phyloP scores from a whole-genome alignment of 2,329 filamentous ascomycete species.

The Escovopsis weberi region DNA sequence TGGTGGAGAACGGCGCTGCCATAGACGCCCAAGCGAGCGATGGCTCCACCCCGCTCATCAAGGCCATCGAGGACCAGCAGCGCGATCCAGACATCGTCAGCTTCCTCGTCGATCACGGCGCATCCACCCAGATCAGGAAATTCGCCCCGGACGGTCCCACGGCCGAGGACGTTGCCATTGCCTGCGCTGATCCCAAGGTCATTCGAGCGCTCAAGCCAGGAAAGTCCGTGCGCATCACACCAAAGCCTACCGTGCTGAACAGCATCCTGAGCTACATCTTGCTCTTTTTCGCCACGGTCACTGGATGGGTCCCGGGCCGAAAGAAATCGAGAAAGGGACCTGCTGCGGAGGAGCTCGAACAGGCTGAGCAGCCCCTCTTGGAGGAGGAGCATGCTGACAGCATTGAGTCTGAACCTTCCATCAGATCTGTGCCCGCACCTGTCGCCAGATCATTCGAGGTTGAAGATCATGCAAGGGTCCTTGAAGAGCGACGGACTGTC shows the following conservation, averaged over 20 bases:
- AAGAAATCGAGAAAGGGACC: too few species aligned
- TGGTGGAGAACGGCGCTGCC: background rate
- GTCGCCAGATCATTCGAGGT: too few species aligned
- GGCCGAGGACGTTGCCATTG: background rate
- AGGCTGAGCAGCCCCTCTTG: too few species aligned
- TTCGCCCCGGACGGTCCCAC: background rate
- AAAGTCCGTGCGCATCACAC: background rate
- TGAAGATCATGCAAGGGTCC: too few species aligned
- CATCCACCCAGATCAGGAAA: background rate
- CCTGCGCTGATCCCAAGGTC: background rate
- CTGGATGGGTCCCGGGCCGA: too few species aligned
- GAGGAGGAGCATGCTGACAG: too few species aligned
- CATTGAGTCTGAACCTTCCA: too few species aligned
- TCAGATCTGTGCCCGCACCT: too few species aligned
- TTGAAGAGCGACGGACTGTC: too few species aligned
- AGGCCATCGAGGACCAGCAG: slow-evolving; percentile 1
- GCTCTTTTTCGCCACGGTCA: background rate
- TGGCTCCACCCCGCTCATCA: slow-evolving; percentile 1
- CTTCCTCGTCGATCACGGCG: background rate
- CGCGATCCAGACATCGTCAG: slow-evolving; percentile 1
- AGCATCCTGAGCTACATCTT: background rate
- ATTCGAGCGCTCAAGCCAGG: background rate
- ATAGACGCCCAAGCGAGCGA: background rate
- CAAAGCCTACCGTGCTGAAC: background rate
- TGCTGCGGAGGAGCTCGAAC: too few species aligned